These are phyloP conservation scores for Aureobasidium vineae DNA, from an alignment of 2,329 filamentous ascomycete species.

Conservation along the genomic window DNA sequence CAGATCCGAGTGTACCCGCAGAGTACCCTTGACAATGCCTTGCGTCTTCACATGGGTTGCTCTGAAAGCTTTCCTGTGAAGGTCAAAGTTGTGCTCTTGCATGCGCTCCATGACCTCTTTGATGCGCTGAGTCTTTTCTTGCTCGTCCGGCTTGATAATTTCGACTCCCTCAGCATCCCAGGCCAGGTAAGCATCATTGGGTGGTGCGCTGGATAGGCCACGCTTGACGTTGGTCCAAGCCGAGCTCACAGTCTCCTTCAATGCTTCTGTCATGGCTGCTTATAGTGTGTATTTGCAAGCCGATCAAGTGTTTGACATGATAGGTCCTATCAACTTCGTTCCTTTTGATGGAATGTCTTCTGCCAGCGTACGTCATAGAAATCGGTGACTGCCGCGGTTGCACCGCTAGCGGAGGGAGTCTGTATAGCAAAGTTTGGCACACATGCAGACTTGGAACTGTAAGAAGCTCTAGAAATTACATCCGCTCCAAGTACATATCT, in stretches of 20 bases:
- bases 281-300: neutral
- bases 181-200: slow-evolving; percentile 32
- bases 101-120: slow-evolving; percentile 28
- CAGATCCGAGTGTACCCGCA: slow-evolving; percentile 30
- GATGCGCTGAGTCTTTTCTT: slow-evolving; percentile 28
- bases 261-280: slow-evolving; percentile 19
- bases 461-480: neutral
- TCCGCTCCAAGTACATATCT: too few species aligned
- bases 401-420: too few species aligned
- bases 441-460: neutral
- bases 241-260: slow-evolving; percentile 14
- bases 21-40: slow-evolving; percentile 31
- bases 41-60: slow-evolving; percentile 33
- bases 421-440: neutral
- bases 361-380: neutral
- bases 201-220: slow-evolving; percentile 31
- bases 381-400: neutral
- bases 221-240: slow-evolving; percentile 28
- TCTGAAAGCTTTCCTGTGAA: slow-evolving; percentile 30
- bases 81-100: slow-evolving; percentile 31
- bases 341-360: neutral
- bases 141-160: slow-evolving; percentile 28
- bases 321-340: neutral
- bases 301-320: neutral
- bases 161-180: slow-evolving; percentile 26